phyloP scores from a whole-genome alignment of 306 rosid genomes.

The Vigna hirtella region DNA sequence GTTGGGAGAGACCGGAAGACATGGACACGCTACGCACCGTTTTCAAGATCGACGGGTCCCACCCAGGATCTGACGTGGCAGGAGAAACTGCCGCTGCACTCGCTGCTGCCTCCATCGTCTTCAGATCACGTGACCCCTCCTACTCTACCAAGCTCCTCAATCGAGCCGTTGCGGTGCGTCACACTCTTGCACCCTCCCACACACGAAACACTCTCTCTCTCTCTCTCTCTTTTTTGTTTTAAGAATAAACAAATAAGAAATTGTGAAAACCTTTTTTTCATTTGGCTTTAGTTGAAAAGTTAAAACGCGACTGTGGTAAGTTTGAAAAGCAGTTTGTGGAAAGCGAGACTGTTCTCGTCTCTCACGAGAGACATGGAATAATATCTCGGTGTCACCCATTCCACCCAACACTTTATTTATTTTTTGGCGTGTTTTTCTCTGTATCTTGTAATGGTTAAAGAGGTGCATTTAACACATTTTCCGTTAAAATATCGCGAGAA shows the following conservation, averaged over 20 bases:
- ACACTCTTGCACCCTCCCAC: slow-evolving; percentile 26
- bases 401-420: not conserved
- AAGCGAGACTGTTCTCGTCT: not conserved
- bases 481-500: slow-evolving; percentile 58
- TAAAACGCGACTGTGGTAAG: slow-evolving; percentile 27
- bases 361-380: slow-evolving; percentile 28
- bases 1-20: slow-evolving; percentile 99
- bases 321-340: slow-evolving; percentile 5
- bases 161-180: slow-evolving; percentile 96
- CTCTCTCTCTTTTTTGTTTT: not conserved
- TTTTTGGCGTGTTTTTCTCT: not conserved
- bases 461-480: slow-evolving; percentile 5
- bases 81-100: slow-evolving; percentile 97
- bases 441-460: not conserved
- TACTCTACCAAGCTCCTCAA: slow-evolving; percentile 81
- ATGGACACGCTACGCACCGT: slow-evolving; percentile 92
- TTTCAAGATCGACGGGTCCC: slow-evolving; percentile 74
- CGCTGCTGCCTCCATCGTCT: slow-evolving; percentile 98
- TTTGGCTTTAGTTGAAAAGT: slow-evolving; percentile 18
- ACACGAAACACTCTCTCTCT: not conserved
- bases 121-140: slow-evolving; percentile 93
- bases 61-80: slow-evolving; percentile 97
- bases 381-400: slow-evolving; percentile 34
- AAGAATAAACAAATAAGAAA: not conserved
- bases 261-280: not conserved